Evolutionary conservation across 352 stramenopile genomes (phyloP).

Genomic region (Stramenopiles sp.): DNA sequence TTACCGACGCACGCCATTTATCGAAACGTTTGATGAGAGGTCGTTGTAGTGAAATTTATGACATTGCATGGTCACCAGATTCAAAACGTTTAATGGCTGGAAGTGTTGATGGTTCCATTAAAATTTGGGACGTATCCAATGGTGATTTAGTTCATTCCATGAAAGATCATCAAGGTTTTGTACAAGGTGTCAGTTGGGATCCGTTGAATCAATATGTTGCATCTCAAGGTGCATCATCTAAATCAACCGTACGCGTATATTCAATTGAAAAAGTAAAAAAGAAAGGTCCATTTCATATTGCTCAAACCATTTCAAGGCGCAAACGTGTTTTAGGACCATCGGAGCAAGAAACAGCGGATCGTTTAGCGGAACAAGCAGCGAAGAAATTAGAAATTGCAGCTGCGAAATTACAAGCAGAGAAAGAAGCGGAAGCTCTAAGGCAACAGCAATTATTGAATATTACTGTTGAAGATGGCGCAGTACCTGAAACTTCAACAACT

Average conservation of each 20-base stretch:
- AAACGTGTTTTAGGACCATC: too few species aligned
- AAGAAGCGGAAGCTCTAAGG: too few species aligned
- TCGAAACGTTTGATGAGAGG: too few species aligned
- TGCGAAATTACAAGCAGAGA: too few species aligned
- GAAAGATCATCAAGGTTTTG: conserved; percentile 82
- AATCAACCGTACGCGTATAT: conserved; percentile 71
- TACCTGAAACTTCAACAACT: too few species aligned
- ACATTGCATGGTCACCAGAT: conserved; percentile 69
- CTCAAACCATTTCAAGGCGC: conserved; percentile 46
- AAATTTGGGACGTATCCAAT: conserved; percentile 59
- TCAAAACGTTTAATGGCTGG: conserved; percentile 65
- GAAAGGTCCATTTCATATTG: conserved; percentile 48
- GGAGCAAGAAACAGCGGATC: too few species aligned
- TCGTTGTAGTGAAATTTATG: conserved; percentile 70
- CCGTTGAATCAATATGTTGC: conserved; percentile 76
- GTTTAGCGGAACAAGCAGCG: too few species aligned
- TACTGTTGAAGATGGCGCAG: too few species aligned
- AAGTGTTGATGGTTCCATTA: conserved; percentile 69
- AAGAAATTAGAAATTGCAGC: too few species aligned
- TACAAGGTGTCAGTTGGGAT: conserved; percentile 85
- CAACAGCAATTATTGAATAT: too few species aligned
- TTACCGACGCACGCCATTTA: too few species aligned
- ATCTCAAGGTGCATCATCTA: conserved; percentile 73
- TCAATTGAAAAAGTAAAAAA: conserved; percentile 40
- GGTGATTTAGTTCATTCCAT: conserved; percentile 46